Evolutionary conservation across 768 basidiomycete genomes (phyloP).

Genomic region (Xanthoconium purpureum): DNA sequence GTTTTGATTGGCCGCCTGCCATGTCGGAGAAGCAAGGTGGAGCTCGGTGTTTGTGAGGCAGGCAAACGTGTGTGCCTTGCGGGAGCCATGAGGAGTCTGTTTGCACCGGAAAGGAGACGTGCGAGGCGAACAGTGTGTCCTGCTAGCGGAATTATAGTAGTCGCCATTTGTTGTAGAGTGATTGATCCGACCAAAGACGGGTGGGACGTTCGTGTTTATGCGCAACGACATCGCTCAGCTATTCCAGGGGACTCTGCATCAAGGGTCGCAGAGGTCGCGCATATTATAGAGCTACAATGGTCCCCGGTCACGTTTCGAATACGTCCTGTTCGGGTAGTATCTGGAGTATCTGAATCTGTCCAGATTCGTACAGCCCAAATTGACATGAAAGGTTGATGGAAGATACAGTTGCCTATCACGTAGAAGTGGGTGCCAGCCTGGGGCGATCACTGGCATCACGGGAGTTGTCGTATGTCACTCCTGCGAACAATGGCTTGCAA

Average conservation of each 20-base stretch:
- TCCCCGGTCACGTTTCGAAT: constrained; percentile 27
- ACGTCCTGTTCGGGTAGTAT: constrained; percentile 10
- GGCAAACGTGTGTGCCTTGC: constrained; percentile 34
- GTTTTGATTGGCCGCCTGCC: constrained; percentile 25
- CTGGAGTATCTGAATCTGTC: constrained; percentile 8
- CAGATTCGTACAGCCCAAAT: constrained; percentile 5
- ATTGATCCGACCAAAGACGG: constrained; percentile 19
- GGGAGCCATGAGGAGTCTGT: constrained; percentile 25
- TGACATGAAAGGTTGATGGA: constrained; percentile 13
- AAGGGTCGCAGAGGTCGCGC: constrained; percentile 5
- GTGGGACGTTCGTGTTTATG: constrained; percentile 30
- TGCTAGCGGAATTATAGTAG: constrained; percentile 11
- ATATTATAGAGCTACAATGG: constrained; percentile 21
- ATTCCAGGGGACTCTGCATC: constrained; percentile 6
- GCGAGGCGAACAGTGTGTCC: constrained; percentile 17
- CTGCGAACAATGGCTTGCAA: constrained; percentile 1
- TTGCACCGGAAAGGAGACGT: constrained; percentile 22
- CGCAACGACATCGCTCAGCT: constrained; percentile 27
- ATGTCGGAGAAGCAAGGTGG: constrained; percentile 26
- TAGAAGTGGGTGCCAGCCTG: constrained; percentile 17
- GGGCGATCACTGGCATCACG: constrained; percentile 16
- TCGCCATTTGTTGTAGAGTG: constrained; percentile 16
- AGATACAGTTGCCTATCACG: constrained; percentile 9
- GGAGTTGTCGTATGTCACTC: constrained; percentile 3
- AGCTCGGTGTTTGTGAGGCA: constrained; percentile 33